Evolutionary conservation across 2,329 filamentous ascomycete species (phyloP).

Genomic region (Ceratocystis cacaofunesta): DNA sequence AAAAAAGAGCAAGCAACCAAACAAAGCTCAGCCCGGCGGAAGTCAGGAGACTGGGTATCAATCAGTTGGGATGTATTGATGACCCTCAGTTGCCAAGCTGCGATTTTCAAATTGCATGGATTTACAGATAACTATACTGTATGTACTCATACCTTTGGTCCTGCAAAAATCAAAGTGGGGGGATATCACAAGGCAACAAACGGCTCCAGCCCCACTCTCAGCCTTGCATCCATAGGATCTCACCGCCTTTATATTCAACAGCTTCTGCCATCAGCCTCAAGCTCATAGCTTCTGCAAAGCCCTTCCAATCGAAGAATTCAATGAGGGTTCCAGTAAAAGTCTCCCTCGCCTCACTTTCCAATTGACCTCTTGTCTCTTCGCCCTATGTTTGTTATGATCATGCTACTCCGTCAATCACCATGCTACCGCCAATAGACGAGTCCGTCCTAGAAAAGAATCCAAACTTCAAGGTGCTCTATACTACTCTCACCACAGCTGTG

Average conservation of each 20-base stretch:
- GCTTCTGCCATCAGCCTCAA: background rate
- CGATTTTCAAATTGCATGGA: background rate
- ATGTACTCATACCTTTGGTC: constrained; percentile 4
- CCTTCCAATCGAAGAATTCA: background rate
- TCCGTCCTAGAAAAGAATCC: constrained; percentile 41
- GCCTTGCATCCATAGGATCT: background rate
- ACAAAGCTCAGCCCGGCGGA: background rate
- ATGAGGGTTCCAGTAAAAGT: no score
- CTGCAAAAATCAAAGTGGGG: background rate
- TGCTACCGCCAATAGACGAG: constrained; percentile 45
- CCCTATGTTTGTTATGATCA: background rate
- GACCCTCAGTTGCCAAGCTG: background rate
- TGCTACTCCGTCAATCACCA: constrained; percentile 21
- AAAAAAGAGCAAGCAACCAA: background rate
- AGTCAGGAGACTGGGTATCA: background rate
- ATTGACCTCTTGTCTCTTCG: background rate
- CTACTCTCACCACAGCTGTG: constrained; percentile 36
- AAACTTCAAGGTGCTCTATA: constrained; percentile 44
- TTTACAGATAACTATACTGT: background rate
- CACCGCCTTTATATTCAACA: background rate
- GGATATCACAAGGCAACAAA: background rate
- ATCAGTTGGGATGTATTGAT: background rate
- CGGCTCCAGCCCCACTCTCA: background rate
- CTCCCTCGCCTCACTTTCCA: no score
- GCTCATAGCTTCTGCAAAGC: background rate